These are phyloP conservation scores for Colletotrichum gloeosporioides DNA, from an alignment of 2,329 filamentous ascomycete genomes.

Conservation along the genomic window DNA sequence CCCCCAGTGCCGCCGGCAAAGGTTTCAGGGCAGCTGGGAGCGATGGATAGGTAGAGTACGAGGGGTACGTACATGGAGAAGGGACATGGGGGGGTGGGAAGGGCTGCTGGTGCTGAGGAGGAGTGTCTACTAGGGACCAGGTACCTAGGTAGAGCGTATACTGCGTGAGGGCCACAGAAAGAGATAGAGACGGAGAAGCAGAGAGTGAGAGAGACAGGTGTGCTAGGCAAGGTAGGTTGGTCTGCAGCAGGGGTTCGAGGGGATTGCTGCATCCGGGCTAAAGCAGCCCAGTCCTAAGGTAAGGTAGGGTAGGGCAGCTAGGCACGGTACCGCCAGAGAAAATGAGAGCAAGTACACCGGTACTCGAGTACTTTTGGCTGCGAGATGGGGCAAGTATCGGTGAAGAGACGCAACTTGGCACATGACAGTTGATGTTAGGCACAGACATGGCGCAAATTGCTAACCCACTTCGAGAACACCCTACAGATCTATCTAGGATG, in stretches of 20 bases:
- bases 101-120: neutral
- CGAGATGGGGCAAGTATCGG: constrained; percentile 18
- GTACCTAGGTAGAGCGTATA: neutral
- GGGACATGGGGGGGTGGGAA: neutral
- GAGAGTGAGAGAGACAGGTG: neutral
- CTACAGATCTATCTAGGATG: constrained; percentile 20
- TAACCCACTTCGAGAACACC: constrained; percentile 21
- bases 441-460: constrained; percentile 22
- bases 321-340: neutral
- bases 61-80: neutral
- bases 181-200: neutral
- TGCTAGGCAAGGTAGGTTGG: neutral
- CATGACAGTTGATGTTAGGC: constrained; percentile 21
- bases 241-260: constrained; percentile 11
- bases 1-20: constrained; percentile 20
- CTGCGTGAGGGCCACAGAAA: neutral
- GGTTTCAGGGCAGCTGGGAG: constrained; percentile 22
- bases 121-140: neutral
- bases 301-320: neutral
- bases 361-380: neutral
- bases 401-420: constrained; percentile 23
- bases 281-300: constrained; percentile 4
- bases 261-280: constrained; percentile 17
- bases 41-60: neutral
- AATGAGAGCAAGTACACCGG: neutral